Evolutionary conservation across 306 rosid genomes (phyloP), one percentile per base, ranked within the genome.

Genomic region (Prunus dulcis): DNA sequence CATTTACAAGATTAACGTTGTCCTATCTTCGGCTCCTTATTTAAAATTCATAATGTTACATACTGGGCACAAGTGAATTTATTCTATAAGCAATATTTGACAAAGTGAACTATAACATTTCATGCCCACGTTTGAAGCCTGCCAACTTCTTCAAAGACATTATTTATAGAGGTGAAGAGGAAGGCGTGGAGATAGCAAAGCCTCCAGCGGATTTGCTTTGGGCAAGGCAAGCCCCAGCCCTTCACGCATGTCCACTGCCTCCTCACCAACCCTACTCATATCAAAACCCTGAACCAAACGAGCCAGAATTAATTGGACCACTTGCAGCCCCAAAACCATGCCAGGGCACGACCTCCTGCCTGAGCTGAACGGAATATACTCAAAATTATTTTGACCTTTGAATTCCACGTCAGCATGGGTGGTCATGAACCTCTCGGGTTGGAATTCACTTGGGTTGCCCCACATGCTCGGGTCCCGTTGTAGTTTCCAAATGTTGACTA

Each of bases 311-410:
- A 69, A 38, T 18, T 78, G 69, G 45, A 82, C 80, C 28, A 82
- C 82, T 5, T 22, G 34, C 79, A 78, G 4, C 49, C 82, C 86
- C 17, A 53, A 73, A 0, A 76, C 62, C 55, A 53, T 41, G 7
- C 74, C 87, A 0, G 87, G 87, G 66, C 84, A 84, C 3, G 82
- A 71, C 47, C 87, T 71, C 57, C 87, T 68, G 0, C 87, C 87
- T 1, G 70, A 53, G n/a, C 87, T 77, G 20, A 84, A 84, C 2
- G 87, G 84, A 32, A 80, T 56, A 15, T 71, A 80, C 64, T 84
- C 80, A 11, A 76, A 84, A 51, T 55, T 53, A 30, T 20, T 6
- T 10, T 68, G 67, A 3, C 74, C 77, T 6, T 18, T 11, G 27
- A 72, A 41, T 13, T 61, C 58, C 46, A 76, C 4, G 0, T 67